Conservation (phyloP, 2,329 filamentous ascomycete genomes). For the Ceratocystis destructans region DNA sequence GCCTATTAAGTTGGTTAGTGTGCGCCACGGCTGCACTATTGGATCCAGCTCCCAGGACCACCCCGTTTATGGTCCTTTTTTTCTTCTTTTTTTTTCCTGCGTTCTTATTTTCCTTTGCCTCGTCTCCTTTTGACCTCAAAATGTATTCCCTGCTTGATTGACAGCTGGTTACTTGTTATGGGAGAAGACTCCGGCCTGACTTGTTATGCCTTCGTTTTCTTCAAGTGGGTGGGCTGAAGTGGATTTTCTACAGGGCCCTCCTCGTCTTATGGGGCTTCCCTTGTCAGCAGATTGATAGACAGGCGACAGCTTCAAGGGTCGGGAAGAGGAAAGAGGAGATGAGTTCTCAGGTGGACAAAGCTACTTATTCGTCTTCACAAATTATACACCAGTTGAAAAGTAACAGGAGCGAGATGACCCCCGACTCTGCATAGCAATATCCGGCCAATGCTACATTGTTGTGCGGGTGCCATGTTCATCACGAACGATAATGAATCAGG, state of each 20-base stretch:
- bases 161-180: background rate
- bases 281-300: constrained; percentile 2
- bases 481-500: background rate
- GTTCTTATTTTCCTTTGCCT: background rate
- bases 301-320: constrained; percentile 2
- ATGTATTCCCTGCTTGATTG: background rate
- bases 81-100: background rate
- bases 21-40: constrained; percentile 5
- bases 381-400: background rate
- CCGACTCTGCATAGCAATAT: background rate
- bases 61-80: background rate
- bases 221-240: background rate
- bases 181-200: background rate
- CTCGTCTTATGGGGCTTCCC: background rate
- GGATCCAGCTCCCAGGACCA: constrained; percentile 1
- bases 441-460: background rate
- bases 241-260: background rate
- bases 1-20: background rate
- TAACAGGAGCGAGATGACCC: background rate
- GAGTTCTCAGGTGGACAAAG: background rate
- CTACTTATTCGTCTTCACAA: background rate
- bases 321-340: background rate
- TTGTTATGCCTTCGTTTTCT: background rate
- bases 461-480: background rate
- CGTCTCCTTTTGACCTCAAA: background rate